Percentiles rank a stretch among this genome's conserved stretches.
Conservation (phyloP, 2,329 filamentous ascomycete species). For the Beauveria sp. region DNA sequence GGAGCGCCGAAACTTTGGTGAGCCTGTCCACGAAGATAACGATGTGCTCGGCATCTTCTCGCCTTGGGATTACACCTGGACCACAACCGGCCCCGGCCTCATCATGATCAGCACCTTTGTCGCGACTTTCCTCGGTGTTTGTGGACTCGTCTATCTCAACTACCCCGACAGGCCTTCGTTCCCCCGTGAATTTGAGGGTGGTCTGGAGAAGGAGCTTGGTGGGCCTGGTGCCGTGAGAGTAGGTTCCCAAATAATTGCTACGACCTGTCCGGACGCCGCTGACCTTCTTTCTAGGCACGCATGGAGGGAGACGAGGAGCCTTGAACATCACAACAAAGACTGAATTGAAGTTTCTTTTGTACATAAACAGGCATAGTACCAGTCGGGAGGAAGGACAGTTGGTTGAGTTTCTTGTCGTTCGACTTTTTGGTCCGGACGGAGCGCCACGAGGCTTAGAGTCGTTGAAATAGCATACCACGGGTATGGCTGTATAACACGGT, state of each 20-base stretch:
- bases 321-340: conserved; percentile 23
- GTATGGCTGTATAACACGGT: conserved; percentile 8
- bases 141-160: conserved; percentile 57
- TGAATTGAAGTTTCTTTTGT: conserved; percentile 23
- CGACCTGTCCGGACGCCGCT: conserved; percentile 5
- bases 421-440: background rate
- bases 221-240: conserved; percentile 60
- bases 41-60: conserved; percentile 88
- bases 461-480: conserved; percentile 5
- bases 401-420: conserved; percentile 2
- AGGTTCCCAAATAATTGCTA: conserved; percentile 30
- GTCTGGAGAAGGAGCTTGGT: conserved; percentile 67
- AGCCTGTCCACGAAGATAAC: conserved; percentile 94
- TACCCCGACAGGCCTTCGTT: conserved; percentile 67
- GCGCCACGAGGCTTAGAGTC: background rate
- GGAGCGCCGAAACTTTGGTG: conserved; percentile 93
- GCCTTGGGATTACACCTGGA: conserved; percentile 81
- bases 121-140: conserved; percentile 52
- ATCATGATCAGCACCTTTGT: conserved; percentile 64
- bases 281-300: conserved; percentile 37
- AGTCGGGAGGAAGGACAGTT: conserved; percentile 1
- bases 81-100: conserved; percentile 60
- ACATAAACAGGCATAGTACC: conserved; percentile 22
- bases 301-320: conserved; percentile 48
- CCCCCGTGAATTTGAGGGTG: conserved; percentile 64